These are phyloP conservation scores for Aureobasidium zeae DNA, from an alignment of 2,329 filamentous ascomycete species.

Conservation along the genomic window DNA sequence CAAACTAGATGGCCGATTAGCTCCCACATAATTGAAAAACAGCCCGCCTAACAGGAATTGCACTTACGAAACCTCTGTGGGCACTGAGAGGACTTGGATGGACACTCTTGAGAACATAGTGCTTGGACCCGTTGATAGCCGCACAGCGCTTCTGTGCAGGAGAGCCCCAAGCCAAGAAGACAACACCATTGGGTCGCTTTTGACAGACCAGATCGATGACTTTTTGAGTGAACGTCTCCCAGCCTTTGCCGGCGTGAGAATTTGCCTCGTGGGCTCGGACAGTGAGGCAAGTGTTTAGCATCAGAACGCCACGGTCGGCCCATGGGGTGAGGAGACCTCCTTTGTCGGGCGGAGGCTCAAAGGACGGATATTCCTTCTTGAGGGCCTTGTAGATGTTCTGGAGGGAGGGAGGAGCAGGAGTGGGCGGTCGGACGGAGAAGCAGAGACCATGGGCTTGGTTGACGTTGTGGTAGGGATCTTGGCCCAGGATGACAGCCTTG, in stretches of 20 bases:
- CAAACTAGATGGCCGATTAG: constrained; percentile 19
- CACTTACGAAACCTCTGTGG: constrained; percentile 60
- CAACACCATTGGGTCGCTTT: constrained; percentile 69
- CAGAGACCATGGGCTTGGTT: constrained; percentile 95
- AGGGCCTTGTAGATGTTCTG: constrained; percentile 89
- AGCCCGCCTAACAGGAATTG: too few relatives aligned
- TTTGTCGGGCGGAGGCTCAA: constrained; percentile 63
- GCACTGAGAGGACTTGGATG: constrained; percentile 94
- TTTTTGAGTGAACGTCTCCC: constrained; percentile 87
- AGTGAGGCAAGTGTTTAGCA: constrained; percentile 91
- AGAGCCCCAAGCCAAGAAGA: constrained; percentile 89
- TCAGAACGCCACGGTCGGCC: constrained; percentile 84
- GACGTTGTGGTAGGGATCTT: constrained; percentile 93
- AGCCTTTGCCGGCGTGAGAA: constrained; percentile 75
- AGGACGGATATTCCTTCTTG: constrained; percentile 75
- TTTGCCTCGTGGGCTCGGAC: constrained; percentile 84
- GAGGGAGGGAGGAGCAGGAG: constrained; percentile 77
- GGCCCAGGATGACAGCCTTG: constrained; percentile 86
- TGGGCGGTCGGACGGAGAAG: constrained; percentile 88
- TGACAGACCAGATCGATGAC: constrained; percentile 80
- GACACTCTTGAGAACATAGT: constrained; percentile 75
- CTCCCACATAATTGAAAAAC: neutral
- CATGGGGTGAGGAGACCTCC: constrained; percentile 82
- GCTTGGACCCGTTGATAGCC: constrained; percentile 61
- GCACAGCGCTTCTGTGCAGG: constrained; percentile 72